These are phyloP conservation scores for Trametes elegans DNA, from an alignment of 768 basidiomycete species.

Conservation along the genomic window DNA sequence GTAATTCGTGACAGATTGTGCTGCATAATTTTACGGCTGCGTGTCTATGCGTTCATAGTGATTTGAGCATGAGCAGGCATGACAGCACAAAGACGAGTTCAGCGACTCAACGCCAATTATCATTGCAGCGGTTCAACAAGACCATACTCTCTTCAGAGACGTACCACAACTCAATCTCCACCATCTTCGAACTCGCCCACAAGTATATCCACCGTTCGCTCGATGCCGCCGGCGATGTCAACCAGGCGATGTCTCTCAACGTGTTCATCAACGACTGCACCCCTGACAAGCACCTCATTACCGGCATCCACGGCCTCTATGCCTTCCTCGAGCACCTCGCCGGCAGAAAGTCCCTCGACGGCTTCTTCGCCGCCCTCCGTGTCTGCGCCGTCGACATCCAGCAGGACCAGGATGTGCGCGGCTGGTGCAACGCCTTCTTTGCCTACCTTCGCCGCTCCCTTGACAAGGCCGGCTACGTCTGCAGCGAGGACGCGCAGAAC, in stretches of 20 bases:
- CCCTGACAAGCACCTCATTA: conserved; percentile 57
- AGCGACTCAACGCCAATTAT: no score
- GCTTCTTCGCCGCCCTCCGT: conserved; percentile 42
- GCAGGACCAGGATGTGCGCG: conserved; percentile 49
- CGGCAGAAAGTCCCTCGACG: conserved; percentile 46
- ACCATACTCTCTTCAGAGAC: no score
- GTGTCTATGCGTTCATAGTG: no score
- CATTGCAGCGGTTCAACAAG: no score
- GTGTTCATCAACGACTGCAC: conserved; percentile 62
- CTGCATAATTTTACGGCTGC: no score
- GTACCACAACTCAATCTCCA: conserved; percentile 56
- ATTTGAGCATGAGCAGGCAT: no score
- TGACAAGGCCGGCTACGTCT: conserved; percentile 49
- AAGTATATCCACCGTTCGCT: conserved; percentile 55
- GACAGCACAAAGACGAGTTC: no score
- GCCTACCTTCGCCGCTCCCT: conserved; percentile 44
- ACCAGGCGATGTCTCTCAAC: conserved; percentile 45
- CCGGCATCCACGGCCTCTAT: conserved; percentile 43
- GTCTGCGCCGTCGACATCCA: conserved; percentile 47
- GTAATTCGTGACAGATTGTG: conserved; percentile 1
- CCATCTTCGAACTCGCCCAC: conserved; percentile 53
- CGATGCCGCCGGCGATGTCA: conserved; percentile 46
- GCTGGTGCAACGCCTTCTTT: conserved; percentile 57
- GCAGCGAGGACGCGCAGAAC: conserved; percentile 42
- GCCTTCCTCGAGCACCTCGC: conserved; percentile 54